Conservation (phyloP, 208 protist species). For the Angomonas ambiguus region DNA sequence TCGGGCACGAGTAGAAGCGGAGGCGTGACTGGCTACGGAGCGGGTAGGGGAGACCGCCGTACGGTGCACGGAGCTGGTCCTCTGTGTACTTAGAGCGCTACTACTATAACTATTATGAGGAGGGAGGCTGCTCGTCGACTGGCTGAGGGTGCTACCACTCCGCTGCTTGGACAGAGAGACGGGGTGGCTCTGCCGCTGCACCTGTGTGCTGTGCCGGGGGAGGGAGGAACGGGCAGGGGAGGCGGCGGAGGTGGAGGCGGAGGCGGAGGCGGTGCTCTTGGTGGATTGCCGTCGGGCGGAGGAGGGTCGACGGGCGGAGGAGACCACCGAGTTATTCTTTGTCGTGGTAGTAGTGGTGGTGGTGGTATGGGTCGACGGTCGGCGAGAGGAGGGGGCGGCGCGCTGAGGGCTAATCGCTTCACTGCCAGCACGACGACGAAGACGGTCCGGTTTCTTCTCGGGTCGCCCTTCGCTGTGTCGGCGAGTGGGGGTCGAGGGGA, state of each 20-base stretch:
- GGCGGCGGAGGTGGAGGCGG: neutral
- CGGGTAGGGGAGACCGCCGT: conserved; percentile 14
- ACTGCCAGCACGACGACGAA: neutral
- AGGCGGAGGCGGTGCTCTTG: neutral
- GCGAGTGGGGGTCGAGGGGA: neutral
- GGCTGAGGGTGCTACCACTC: neutral
- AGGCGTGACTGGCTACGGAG: conserved; percentile 28
- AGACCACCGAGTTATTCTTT: too few relatives aligned
- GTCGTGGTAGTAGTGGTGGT: neutral
- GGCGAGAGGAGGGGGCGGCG: too few relatives aligned
- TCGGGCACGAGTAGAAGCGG: conserved; percentile 35
- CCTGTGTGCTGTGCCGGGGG: too few relatives aligned
- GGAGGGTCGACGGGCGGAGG: too few relatives aligned
- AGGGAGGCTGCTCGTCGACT: neutral
- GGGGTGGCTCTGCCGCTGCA: neutral
- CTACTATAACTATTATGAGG: too few relatives aligned
- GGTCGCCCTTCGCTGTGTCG: too few relatives aligned
- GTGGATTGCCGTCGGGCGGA: too few relatives aligned
- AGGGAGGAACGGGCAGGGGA: too few relatives aligned
- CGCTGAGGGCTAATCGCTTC: neutral
- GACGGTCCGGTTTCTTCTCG: neutral
- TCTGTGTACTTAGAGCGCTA: too few relatives aligned
- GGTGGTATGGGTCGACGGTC: neutral
- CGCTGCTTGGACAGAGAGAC: conserved; percentile 5
- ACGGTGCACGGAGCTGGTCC: too few relatives aligned